Conservation (phyloP, 2,329 filamentous ascomycete species). For the Cryphonectria nitschkei region DNA sequence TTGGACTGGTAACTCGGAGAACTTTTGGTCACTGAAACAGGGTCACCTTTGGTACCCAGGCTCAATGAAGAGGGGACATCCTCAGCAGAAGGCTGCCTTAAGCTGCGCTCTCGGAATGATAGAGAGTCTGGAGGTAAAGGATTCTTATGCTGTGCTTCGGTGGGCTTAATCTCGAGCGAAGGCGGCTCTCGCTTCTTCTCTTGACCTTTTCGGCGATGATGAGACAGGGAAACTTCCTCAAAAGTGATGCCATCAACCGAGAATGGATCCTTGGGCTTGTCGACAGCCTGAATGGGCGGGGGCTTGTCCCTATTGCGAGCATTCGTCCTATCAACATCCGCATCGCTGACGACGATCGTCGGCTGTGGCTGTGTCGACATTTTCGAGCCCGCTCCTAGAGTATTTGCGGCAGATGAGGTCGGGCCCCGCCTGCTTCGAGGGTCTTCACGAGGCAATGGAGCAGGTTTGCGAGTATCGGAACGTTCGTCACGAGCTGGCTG, state of each 20-base stretch:
- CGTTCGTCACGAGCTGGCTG: constrained; percentile 1
- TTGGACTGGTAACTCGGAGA: neutral
- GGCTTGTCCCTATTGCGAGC: neutral
- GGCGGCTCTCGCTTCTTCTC: neutral
- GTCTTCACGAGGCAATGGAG: neutral
- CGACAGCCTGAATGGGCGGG: neutral
- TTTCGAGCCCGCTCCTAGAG: neutral
- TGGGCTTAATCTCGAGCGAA: neutral
- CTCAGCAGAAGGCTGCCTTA: neutral
- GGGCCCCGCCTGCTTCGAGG: neutral
- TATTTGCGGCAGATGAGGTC: neutral
- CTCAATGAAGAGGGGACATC: neutral
- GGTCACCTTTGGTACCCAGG: neutral
- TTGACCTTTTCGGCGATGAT: neutral
- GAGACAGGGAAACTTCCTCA: neutral
- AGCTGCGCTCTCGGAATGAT: constrained; percentile 1
- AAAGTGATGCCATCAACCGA: neutral
- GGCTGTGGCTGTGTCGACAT: neutral
- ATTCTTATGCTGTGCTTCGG: neutral
- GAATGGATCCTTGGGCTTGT: neutral
- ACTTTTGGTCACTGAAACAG: neutral
- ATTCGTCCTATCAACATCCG: neutral
- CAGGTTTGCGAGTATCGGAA: neutral
- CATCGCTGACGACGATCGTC: neutral
- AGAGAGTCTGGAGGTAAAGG: neutral